phyloP scores from a whole-genome alignment of 2,329 filamentous ascomycete genomes.

The Aureobasidium sp. region DNA sequence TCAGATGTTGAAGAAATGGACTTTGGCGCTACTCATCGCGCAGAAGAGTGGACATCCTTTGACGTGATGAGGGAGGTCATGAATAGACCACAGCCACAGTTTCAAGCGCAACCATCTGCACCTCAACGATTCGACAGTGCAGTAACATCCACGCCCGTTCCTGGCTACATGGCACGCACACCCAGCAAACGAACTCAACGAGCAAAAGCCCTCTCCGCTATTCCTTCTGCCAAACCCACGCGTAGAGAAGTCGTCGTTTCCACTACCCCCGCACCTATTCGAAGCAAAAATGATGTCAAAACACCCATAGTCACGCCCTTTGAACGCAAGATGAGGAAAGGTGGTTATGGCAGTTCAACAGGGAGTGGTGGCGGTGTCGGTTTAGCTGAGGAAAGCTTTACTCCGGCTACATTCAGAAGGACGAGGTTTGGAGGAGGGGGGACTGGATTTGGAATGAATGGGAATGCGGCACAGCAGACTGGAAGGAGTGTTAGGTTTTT shows the following conservation, averaged over 20 bases:
- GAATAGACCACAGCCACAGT: neutral
- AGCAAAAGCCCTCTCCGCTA: conserved; percentile 20
- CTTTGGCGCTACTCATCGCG: conserved; percentile 22
- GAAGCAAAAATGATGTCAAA: conserved; percentile 14
- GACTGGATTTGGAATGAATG: conserved; percentile 15
- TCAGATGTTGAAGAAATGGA: conserved; percentile 8
- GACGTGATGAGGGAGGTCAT: conserved; percentile 18
- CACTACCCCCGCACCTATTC: conserved; percentile 20
- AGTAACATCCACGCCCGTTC: conserved; percentile 13
- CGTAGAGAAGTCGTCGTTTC: conserved; percentile 11
- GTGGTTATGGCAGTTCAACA: conserved; percentile 17
- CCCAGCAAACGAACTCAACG: conserved; percentile 34
- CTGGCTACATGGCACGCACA: conserved; percentile 36
- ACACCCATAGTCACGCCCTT: conserved; percentile 31
- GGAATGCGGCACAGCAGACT: conserved; percentile 12
- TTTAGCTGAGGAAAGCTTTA: conserved; percentile 10
- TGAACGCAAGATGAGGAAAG: conserved; percentile 27
- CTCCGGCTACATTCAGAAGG: conserved; percentile 9
- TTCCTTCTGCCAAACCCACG: neutral
- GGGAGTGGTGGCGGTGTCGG: neutral
- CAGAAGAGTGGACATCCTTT: conserved; percentile 31
- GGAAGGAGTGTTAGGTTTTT: conserved; percentile 20
- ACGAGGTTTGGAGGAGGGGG: conserved; percentile 16
- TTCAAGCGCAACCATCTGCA: neutral
- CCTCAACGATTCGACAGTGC: neutral